Percentiles rank a stretch among this genome's conserved stretches.
phyloP scores from a whole-genome alignment of 768 basidiomycete species.

The Dioszegia crocea region DNA sequence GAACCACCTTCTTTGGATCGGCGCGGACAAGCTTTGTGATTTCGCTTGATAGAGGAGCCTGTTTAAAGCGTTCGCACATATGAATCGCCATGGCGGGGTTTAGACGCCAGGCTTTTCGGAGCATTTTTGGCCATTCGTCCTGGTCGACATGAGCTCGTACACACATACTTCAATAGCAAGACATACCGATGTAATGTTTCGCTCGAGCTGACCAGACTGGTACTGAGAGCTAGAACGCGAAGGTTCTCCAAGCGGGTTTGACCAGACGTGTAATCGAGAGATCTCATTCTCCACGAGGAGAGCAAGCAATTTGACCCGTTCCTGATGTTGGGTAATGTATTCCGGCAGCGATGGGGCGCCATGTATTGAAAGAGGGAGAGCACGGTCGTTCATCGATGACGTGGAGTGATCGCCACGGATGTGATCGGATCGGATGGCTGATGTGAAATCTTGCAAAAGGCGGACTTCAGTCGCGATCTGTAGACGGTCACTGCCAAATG shows the following conservation, averaged over 20 bases:
- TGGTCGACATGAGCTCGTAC: slow-evolving; percentile 5
- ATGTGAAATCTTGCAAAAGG: slow-evolving; percentile 75
- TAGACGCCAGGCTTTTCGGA: slow-evolving; percentile 73
- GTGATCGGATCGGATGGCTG: slow-evolving; percentile 68
- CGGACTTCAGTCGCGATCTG: slow-evolving; percentile 86
- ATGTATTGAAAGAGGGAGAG: slow-evolving; percentile 34
- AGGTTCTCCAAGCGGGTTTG: slow-evolving; percentile 72
- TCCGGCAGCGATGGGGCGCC: slow-evolving; percentile 52
- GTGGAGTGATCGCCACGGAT: slow-evolving; percentile 56
- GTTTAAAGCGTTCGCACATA: slow-evolving; percentile 84
- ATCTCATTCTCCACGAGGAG: slow-evolving; percentile 89
- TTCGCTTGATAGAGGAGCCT: slow-evolving; percentile 62
- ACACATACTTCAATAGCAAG: background rate
- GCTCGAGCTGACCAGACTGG: slow-evolving; percentile 55
- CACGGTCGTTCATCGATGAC: slow-evolving; percentile 34
- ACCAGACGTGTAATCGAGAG: slow-evolving; percentile 78
- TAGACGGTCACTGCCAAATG: slow-evolving; percentile 87
- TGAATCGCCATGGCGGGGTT: slow-evolving; percentile 77
- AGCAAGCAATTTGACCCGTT: slow-evolving; percentile 68
- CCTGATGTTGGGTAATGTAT: slow-evolving; percentile 61
- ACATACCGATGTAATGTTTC: slow-evolving; percentile 62
- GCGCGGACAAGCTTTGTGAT: slow-evolving; percentile 69
- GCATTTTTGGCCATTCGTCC: slow-evolving; percentile 61
- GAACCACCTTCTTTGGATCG: slow-evolving; percentile 64
- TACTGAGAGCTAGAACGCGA: slow-evolving; percentile 21